Evolutionary conservation across 1,284 basidiomycete species (phyloP).

Genomic region (Ustilago lituana): DNA sequence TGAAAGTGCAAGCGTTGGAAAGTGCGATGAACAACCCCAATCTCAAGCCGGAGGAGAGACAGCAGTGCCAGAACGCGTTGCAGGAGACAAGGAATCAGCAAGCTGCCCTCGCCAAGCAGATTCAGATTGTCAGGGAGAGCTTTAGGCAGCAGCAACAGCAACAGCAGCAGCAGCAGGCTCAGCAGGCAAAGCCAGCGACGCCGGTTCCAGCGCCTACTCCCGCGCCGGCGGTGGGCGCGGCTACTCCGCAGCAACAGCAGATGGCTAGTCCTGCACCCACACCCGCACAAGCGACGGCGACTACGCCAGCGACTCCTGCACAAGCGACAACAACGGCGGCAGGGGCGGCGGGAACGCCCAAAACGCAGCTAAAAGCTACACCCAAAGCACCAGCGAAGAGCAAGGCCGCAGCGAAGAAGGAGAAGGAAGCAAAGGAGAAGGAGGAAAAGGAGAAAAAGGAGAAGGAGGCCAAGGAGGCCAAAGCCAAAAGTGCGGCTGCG

Average conservation of each 20-base stretch:
- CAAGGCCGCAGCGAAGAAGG: slow-evolving; percentile 38
- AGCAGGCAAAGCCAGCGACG: slow-evolving; percentile 14
- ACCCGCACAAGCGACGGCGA: slow-evolving; percentile 1
- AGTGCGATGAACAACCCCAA: slow-evolving; percentile 45
- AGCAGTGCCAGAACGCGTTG: slow-evolving; percentile 53
- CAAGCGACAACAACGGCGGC: too few relatives aligned
- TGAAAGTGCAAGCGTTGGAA: slow-evolving; percentile 55
- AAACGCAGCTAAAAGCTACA: slow-evolving; percentile 26
- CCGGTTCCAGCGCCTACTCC: slow-evolving; percentile 13
- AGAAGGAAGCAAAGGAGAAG: slow-evolving; percentile 33
- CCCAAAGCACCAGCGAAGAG: slow-evolving; percentile 35
- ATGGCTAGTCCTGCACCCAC: slow-evolving; percentile 22
- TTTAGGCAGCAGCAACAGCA: slow-evolving; percentile 54
- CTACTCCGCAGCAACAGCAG: slow-evolving; percentile 18
- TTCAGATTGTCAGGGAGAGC: slow-evolving; percentile 53
- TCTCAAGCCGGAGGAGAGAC: slow-evolving; percentile 55
- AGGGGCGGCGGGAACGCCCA: slow-evolving; percentile 10
- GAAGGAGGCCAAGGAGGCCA: slow-evolving; percentile 28
- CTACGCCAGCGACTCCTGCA: slow-evolving; percentile 11
- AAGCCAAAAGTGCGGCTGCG: slow-evolving; percentile 15
- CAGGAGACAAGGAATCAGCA: slow-evolving; percentile 56
- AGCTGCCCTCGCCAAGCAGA: slow-evolving; percentile 55
- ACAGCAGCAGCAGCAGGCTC: slow-evolving; percentile 21
- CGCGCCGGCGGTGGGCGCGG: slow-evolving; percentile 1
- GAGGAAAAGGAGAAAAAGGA: slow-evolving; percentile 39